Percentiles rank a stretch among this genome's conserved stretches.
These are phyloP conservation scores for Blastocladiella emersonii DNA, from an alignment of 371 early-diverging fungal genomes.

Conservation along the genomic window DNA sequence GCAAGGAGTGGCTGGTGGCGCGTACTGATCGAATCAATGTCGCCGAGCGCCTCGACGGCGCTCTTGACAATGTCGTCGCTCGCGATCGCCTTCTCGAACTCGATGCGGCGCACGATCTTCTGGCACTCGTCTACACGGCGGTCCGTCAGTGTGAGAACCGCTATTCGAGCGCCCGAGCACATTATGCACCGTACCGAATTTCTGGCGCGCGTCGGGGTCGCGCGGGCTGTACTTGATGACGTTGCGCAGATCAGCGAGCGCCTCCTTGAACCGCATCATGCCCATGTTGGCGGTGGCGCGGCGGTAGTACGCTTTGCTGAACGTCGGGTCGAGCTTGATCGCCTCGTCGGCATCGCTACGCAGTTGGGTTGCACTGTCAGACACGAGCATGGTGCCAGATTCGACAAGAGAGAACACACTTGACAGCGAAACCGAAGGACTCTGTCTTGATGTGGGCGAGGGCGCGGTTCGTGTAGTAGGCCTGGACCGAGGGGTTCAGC, in stretches of 20 bases:
- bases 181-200: constrained; percentile 12
- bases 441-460: constrained; percentile 74
- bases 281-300: constrained; percentile 79
- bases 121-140: constrained; percentile 50
- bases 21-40: constrained; percentile 32
- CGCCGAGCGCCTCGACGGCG: constrained; percentile 21
- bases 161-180: background rate
- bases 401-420: background rate
- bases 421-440: constrained; percentile 6
- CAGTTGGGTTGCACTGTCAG: no score
- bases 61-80: constrained; percentile 38
- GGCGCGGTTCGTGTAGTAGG: constrained; percentile 84
- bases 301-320: constrained; percentile 84
- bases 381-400: no score
- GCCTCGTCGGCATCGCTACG: constrained; percentile 71
- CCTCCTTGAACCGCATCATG: constrained; percentile 64
- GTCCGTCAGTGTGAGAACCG: background rate
- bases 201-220: constrained; percentile 27
- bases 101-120: constrained; percentile 68
- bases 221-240: constrained; percentile 37
- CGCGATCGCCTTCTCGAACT: constrained; percentile 89
- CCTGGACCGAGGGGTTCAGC: constrained; percentile 62
- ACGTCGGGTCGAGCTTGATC: constrained; percentile 62
- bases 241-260: constrained; percentile 62
- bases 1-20: background rate